phyloP scores from a whole-genome alignment of 345 rosid genomes.

The Toxicodendron radicans region DNA sequence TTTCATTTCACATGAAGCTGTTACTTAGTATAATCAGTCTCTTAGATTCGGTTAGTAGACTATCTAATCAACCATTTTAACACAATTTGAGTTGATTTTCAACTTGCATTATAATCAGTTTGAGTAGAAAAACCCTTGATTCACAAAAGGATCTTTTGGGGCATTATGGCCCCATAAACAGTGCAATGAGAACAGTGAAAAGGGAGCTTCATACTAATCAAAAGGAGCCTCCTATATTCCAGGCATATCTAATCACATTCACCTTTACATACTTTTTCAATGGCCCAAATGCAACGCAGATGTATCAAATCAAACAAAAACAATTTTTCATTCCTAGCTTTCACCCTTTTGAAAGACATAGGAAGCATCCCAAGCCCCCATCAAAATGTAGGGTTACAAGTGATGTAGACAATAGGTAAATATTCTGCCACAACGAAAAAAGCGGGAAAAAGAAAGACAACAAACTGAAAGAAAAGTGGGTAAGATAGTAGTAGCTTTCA shows the following conservation, averaged over 20 bases:
- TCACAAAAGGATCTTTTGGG: not conserved
- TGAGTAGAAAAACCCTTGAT: not conserved
- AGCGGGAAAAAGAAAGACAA: constrained; percentile 15
- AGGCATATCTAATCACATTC: constrained; percentile 34
- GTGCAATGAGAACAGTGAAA: constrained; percentile 21
- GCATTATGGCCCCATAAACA: constrained; percentile 18
- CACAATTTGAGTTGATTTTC: not conserved
- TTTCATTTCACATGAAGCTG: not conserved
- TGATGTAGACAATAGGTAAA: constrained; percentile 12
- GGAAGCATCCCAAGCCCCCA: constrained; percentile 51
- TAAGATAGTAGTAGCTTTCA: constrained; percentile 20
- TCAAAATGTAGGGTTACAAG: constrained; percentile 39
- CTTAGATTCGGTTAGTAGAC: not conserved
- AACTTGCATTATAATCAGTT: not conserved
- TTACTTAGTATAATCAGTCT: not conserved
- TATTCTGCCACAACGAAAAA: constrained; percentile 21
- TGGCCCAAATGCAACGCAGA: constrained; percentile 40
- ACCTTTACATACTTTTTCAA: constrained; percentile 29
- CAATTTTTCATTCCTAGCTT: constrained; percentile 48
- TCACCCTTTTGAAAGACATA: constrained; percentile 57
- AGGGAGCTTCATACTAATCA: constrained; percentile 31
- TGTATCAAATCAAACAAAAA: constrained; percentile 44
- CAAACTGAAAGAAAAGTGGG: not conserved
- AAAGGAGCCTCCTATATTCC: constrained; percentile 37
- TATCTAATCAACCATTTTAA: constrained; percentile 10